phyloP scores from a whole-genome alignment of 306 rosid species.

The Fragaria nilgerrensis region DNA sequence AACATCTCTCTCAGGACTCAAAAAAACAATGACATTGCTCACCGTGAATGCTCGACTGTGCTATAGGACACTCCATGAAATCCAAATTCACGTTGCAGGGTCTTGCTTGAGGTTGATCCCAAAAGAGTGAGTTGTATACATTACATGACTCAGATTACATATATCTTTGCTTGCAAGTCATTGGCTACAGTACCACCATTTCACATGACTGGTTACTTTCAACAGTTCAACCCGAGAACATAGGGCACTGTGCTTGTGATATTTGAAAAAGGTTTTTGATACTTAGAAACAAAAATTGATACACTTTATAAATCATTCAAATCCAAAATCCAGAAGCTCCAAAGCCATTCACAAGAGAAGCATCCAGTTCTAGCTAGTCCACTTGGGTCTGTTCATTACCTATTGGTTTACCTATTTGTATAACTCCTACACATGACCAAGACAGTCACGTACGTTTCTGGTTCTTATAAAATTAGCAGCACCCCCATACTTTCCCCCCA shows the following conservation, averaged over 20 bases:
- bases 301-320: too few relatives aligned
- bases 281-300: background rate
- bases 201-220: background rate
- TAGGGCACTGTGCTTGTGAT: background rate
- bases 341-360: conserved; percentile 21
- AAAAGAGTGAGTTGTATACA: background rate
- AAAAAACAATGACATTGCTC: background rate
- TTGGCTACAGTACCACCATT: background rate
- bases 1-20: background rate
- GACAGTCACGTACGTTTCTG: background rate
- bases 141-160: background rate
- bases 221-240: background rate
- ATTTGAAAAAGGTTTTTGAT: background rate
- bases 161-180: background rate
- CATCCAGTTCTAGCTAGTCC: conserved; percentile 9
- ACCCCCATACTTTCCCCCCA: background rate
- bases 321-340: conserved; percentile 23
- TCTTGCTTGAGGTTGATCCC: background rate
- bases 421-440: background rate
- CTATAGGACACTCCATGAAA: background rate
- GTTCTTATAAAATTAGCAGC: background rate
- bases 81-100: conserved; percentile 18
- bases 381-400: conserved; percentile 3
- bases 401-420: background rate
- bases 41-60: conserved; percentile 3